Evolutionary conservation across 2,329 filamentous ascomycete species (phyloP).

Genomic region (Aspergillus tubingensis): DNA sequence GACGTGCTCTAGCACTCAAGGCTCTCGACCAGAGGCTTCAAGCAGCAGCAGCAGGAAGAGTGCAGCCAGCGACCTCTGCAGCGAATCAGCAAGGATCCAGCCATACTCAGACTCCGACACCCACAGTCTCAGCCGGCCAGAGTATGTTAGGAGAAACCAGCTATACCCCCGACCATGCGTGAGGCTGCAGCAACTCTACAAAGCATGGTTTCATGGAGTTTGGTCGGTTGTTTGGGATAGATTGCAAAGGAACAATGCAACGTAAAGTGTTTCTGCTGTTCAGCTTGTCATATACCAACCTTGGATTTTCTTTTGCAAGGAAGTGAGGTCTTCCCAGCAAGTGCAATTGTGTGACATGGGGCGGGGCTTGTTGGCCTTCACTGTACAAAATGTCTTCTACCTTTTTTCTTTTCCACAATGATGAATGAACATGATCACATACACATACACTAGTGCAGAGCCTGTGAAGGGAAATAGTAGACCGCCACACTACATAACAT

Average conservation of each 20-base stretch:
- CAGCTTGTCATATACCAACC: background rate
- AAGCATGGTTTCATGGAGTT: constrained; percentile 17
- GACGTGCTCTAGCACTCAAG: constrained; percentile 84
- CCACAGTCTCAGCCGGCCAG: constrained; percentile 56
- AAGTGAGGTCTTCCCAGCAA: background rate
- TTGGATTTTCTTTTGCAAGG: background rate
- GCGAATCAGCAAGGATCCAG: constrained; percentile 33
- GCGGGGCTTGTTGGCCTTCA: background rate
- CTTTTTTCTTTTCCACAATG: background rate
- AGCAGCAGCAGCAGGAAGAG: constrained; percentile 67
- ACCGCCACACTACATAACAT: background rate
- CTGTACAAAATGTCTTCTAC: background rate
- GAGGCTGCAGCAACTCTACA: constrained; percentile 11
- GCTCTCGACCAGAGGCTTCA: constrained; percentile 89
- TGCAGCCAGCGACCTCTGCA: constrained; percentile 40
- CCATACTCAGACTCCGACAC: constrained; percentile 55
- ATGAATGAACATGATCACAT: background rate
- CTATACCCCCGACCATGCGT: constrained; percentile 65
- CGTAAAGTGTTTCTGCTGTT: background rate
- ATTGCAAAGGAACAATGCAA: background rate
- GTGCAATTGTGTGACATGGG: background rate
- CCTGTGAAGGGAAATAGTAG: background rate
- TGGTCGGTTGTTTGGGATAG: constrained; percentile 18
- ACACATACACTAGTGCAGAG: background rate
- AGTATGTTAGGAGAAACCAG: constrained; percentile 68